phyloP scores from a whole-genome alignment of 2,329 filamentous ascomycete species.

The Alternaria conjuncta region DNA sequence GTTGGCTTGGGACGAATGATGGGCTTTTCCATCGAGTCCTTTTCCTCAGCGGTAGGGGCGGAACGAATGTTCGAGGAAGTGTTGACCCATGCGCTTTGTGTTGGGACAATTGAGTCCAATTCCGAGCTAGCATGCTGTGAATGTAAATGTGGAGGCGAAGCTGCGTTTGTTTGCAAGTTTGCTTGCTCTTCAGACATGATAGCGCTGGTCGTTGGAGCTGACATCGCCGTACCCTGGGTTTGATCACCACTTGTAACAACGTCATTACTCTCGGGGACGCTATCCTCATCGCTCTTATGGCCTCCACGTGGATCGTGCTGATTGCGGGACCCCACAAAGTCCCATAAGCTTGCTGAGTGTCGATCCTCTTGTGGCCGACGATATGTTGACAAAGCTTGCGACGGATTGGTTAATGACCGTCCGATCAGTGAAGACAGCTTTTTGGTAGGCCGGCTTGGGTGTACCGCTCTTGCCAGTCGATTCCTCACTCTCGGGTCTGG shows the following conservation, averaged over 20 bases:
- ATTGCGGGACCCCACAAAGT: neutral
- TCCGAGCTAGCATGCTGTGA: neutral
- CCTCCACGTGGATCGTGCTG: neutral
- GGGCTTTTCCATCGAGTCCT: neutral
- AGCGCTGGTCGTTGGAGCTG: neutral
- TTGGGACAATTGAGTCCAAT: neutral
- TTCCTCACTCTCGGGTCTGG: neutral
- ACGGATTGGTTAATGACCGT: neutral
- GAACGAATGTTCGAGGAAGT: neutral
- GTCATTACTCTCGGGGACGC: neutral
- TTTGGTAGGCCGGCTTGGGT: neutral
- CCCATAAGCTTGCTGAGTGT: neutral
- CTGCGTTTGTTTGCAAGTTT: neutral
- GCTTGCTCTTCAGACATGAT: neutral
- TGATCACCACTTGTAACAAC: neutral
- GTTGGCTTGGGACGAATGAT: neutral
- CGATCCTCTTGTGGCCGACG: neutral
- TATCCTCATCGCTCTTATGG: neutral
- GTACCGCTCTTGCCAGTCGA: neutral
- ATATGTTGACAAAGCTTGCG: neutral
- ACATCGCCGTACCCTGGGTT: neutral
- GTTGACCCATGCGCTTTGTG: neutral
- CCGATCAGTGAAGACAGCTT: neutral
- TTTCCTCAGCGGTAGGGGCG: neutral
- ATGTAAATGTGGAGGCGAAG: neutral